Conservation (phyloP, 306 rosid genomes). For the Dicorynia guianensis region DNA sequence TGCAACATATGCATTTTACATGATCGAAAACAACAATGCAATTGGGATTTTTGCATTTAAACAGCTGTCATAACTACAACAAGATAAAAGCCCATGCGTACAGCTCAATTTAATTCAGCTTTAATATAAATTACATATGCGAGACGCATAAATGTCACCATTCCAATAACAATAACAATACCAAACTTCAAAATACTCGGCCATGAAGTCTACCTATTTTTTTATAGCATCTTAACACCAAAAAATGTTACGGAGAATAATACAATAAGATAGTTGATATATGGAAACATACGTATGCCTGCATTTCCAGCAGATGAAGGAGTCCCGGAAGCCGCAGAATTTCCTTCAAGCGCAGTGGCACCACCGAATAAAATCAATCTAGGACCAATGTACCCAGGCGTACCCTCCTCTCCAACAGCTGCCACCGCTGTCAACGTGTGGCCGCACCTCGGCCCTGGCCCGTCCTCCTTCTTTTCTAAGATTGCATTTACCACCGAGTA, state of each 20-base stretch:
- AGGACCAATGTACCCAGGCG: slow-evolving; percentile 91
- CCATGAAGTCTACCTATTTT: not conserved
- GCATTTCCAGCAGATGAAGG: slow-evolving; percentile 99
- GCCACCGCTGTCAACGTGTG: slow-evolving; percentile 98
- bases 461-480: slow-evolving; percentile 92
- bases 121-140: slow-evolving; percentile 30
- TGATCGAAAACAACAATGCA: slow-evolving; percentile 31
- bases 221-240: not conserved
- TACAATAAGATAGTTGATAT: slow-evolving; percentile 13
- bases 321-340: slow-evolving; percentile 94
- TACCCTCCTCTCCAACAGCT: slow-evolving; percentile 92
- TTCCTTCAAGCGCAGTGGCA: slow-evolving; percentile 99
- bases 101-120: slow-evolving; percentile 39
- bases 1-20: slow-evolving; percentile 22
- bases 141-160: not conserved
- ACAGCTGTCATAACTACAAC: slow-evolving; percentile 24
- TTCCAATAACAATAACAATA: slow-evolving; percentile 15
- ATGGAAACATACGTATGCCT: slow-evolving; percentile 81
- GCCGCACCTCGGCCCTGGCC: slow-evolving; percentile 98
- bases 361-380: slow-evolving; percentile 93
- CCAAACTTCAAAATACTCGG: not conserved
- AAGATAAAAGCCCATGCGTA: slow-evolving; percentile 7
- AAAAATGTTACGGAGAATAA: not conserved
- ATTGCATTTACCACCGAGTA: slow-evolving; percentile 86
- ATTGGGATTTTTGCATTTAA: slow-evolving; percentile 26